Base-by-base conservation (phyloP, 1,139 yeast genomes). In the Blastobotrys malaysiensis region DNA sequence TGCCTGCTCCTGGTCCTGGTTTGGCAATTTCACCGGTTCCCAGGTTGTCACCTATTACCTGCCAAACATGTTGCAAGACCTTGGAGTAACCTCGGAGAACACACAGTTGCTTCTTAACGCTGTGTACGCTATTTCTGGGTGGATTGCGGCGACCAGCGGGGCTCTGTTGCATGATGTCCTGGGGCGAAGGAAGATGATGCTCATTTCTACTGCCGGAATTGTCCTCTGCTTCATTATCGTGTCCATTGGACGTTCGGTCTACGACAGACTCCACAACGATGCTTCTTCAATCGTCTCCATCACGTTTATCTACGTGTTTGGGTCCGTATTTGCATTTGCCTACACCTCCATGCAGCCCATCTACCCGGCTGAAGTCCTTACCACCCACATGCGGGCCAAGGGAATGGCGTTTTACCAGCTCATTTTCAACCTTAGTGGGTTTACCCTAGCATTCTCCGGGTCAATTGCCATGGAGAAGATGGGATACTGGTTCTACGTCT, bases 401-500 rank as follows among this genome's bases (percentile, higher is more conserved):
- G 76, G 73, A 53, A 54, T 54, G 60, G 64, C 64, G 11, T 53
- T 61, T 57, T 50, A 55, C 48, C 54, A 50, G 43, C 49, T 52
- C 22, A 36, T 52, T 18, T 55, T 55, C 53, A 55, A 55, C 43
- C 48, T 52, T 27, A 45, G 55, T 16, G 57, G 57, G 14, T 55
- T 55, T 44, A 44, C 51, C n/a, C 46, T 55, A 14, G 57, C 55
- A 0, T 55, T 44, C 43, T 49, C 39, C 22, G 57, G 57, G 16
- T 45, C 53, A 6, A 46, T 50, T 44, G 54, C 54, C 9, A 55
- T 55, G 55, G 52, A 48, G 20, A 48, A 48, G 48, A 55, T 55
- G 57, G 43, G 46, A 24, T 52, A 27, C 39, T 48, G 52, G 50
- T 80, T 78, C 68, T 81, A 81, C 63, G 78, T 80, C 59, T 82